Conservation (phyloP, 345 rosid species). For the Citrus mangshanensis region DNA sequence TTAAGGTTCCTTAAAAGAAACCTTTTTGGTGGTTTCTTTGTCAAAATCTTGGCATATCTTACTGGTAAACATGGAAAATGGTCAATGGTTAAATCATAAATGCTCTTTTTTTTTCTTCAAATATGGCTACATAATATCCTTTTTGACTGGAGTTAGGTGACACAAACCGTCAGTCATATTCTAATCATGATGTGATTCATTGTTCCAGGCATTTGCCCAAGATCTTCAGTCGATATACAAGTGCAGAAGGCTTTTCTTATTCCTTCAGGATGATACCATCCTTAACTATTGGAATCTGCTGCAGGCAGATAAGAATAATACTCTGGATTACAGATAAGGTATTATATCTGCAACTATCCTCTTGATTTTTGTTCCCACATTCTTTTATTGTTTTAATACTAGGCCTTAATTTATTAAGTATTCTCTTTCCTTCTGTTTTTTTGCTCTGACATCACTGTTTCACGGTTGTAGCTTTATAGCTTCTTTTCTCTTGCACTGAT, state of each 20-base stretch:
- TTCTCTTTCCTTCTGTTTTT: neutral
- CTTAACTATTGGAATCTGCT: conserved; percentile 96
- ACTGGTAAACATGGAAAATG: conserved; percentile 6
- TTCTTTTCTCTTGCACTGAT: neutral
- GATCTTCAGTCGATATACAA: conserved; percentile 64
- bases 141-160: neutral
- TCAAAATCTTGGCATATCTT: conserved; percentile 10
- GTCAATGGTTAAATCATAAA: neutral
- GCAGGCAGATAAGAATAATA: conserved; percentile 87
- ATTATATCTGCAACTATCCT: conserved; percentile 9
- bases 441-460: neutral
- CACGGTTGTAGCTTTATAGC: neutral
- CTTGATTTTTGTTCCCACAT: neutral
- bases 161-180: neutral
- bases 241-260: conserved; percentile 92
- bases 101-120: neutral
- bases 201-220: conserved; percentile 68
- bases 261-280: conserved; percentile 90
- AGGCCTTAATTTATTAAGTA: neutral
- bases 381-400: neutral
- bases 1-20: conserved; percentile 10
- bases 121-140: neutral
- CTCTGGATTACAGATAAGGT: conserved; percentile 97
- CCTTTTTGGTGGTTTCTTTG: conserved; percentile 13
- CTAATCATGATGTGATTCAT: conserved; percentile 8